phyloP scores from a whole-genome alignment of 805 yeast genomes.

The Saturnispora besseyi region DNA sequence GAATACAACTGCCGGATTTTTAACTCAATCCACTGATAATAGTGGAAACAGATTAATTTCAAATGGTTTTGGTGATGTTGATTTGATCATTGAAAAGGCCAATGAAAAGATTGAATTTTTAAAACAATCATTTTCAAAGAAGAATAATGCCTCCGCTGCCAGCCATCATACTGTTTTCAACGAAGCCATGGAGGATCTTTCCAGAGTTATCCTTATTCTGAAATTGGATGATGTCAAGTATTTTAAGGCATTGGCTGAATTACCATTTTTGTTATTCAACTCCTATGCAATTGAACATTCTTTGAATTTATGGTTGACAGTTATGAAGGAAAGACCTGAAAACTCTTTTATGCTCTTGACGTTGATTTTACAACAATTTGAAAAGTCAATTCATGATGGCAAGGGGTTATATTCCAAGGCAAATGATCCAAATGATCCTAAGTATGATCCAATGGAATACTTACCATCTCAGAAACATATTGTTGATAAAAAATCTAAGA shows the following conservation, averaged over 20 bases:
- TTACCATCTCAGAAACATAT: constrained; percentile 67
- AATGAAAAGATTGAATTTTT: constrained; percentile 11
- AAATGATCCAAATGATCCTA: constrained; percentile 50
- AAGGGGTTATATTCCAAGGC: constrained; percentile 57
- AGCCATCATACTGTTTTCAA: constrained; percentile 27
- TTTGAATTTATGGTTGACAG: constrained; percentile 70
- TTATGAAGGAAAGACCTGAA: constrained; percentile 57
- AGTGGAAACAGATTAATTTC: constrained; percentile 4
- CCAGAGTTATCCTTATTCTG: constrained; percentile 34
- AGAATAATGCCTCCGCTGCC: not conserved
- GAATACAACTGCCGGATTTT: constrained; percentile 60
- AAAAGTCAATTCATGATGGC: constrained; percentile 45
- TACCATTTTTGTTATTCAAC: constrained; percentile 66
- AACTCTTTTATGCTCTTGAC: constrained; percentile 52
- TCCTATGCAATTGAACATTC: constrained; percentile 53
- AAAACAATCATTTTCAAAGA: not conserved
- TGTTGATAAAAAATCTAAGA: constrained; percentile 42
- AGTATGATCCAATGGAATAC: constrained; percentile 74
- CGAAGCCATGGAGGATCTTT: constrained; percentile 33
- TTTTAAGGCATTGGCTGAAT: constrained; percentile 43
- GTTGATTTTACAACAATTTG: constrained; percentile 65
- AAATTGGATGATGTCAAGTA: constrained; percentile 37
- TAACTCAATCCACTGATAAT: constrained; percentile 73
- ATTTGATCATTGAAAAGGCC: constrained; percentile 17
- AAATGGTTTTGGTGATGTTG: constrained; percentile 30